Conservation (phyloP, 345 rosid species). For the Citrus mangshanensis region DNA sequence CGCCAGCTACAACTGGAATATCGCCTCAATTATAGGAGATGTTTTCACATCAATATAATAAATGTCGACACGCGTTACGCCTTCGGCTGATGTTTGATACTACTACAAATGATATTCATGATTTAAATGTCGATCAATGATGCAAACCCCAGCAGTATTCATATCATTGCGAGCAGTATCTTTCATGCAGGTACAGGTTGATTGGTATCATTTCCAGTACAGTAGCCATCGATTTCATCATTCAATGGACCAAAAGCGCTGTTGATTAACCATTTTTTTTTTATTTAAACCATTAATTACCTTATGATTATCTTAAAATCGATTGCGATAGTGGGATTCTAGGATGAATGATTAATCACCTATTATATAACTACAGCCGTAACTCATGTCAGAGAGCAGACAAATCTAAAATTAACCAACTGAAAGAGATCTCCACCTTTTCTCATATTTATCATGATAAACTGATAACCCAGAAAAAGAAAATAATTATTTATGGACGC, state of each 20-base stretch:
- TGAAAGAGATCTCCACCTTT: background rate
- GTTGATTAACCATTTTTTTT: background rate
- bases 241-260: background rate
- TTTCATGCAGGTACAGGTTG: background rate
- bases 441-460: background rate
- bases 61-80: conserved; percentile 14
- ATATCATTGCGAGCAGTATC: conserved; percentile 3
- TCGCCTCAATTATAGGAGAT: conserved; percentile 17
- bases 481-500: background rate
- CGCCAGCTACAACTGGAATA: background rate
- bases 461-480: background rate
- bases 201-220: background rate
- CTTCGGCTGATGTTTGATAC: background rate
- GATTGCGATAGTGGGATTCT: background rate
- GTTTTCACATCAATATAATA: background rate
- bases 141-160: background rate
- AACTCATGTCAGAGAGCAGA: background rate
- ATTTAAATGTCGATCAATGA: background rate
- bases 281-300: background rate
- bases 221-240: background rate
- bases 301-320: background rate
- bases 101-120: background rate
- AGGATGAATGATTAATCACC: background rate
- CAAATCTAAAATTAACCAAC: background rate
- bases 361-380: background rate